Percentiles rank a stretch among this genome's conserved stretches.
These are phyloP conservation scores for Aureobasidium leucospermi DNA, from an alignment of 2,329 filamentous ascomycete species.

Conservation along the genomic window DNA sequence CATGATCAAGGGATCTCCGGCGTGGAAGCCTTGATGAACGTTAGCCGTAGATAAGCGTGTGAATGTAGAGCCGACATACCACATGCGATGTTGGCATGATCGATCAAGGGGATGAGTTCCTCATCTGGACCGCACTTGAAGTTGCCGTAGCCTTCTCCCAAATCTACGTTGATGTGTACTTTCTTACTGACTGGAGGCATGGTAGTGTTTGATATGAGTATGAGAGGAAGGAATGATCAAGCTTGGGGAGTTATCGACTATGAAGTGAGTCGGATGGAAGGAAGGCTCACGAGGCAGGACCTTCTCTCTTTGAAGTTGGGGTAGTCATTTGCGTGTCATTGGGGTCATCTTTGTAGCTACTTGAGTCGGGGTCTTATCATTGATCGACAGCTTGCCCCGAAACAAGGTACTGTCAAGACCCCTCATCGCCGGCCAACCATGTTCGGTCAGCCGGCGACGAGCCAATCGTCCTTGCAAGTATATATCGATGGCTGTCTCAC, in stretches of 20 bases:
- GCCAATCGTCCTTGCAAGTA: background rate
- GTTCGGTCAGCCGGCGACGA: background rate
- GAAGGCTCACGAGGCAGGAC: background rate
- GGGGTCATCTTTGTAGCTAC: background rate
- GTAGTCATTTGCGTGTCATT: background rate
- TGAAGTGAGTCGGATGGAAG: background rate
- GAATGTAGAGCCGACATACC: background rate
- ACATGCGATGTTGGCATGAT: slow-evolving; percentile 57
- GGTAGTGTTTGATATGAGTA: slow-evolving; percentile 7
- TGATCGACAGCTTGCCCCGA: slow-evolving; percentile 4
- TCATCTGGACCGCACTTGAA: slow-evolving; percentile 50
- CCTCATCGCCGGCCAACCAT: background rate
- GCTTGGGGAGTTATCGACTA: background rate
- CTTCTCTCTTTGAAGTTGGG: background rate
- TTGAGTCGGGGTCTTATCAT: slow-evolving; percentile 3
- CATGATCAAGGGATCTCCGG: slow-evolving; percentile 58
- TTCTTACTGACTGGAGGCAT: slow-evolving; percentile 46
- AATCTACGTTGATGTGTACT: slow-evolving; percentile 48
- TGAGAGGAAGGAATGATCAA: background rate
- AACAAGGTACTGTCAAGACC: background rate
- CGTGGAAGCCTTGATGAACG: slow-evolving; percentile 23
- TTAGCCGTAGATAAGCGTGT: slow-evolving; percentile 33
- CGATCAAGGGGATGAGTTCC: slow-evolving; percentile 54
- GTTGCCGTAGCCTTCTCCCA: slow-evolving; percentile 48
- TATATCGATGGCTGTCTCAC: background rate